Evolutionary conservation across 208 protist genomes (phyloP).

Genomic region (Trypanosoma avium): DNA sequence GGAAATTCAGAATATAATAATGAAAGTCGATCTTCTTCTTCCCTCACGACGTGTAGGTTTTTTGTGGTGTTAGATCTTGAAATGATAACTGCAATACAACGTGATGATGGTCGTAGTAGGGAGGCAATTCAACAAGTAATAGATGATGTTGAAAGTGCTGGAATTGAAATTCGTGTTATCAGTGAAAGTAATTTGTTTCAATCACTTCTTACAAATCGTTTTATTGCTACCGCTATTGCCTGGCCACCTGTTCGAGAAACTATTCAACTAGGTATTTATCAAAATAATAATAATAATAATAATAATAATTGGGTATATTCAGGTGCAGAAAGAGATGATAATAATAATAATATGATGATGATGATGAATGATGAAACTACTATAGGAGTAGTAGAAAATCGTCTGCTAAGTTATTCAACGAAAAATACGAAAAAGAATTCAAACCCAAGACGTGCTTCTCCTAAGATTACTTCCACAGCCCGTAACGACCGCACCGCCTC

Average conservation of each 20-base stretch:
- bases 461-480: background rate
- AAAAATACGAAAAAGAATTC: too few relatives aligned
- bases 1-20: too few relatives aligned
- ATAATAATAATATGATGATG: background rate
- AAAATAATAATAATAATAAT: background rate
- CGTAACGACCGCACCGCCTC: background rate
- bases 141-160: constrained; percentile 3
- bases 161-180: constrained; percentile 13
- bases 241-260: background rate
- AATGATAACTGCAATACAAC: constrained; percentile 29
- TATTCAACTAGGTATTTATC: too few relatives aligned
- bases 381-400: too few relatives aligned
- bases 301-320: background rate
- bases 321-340: background rate
- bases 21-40: too few relatives aligned
- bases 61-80: constrained; percentile 65
- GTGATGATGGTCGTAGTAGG: background rate
- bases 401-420: too few relatives aligned
- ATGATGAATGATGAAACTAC: too few relatives aligned
- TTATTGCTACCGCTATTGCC: constrained; percentile 10
- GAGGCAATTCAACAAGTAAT: constrained; percentile 2
- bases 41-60: too few relatives aligned
- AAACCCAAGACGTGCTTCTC: too few relatives aligned
- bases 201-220: constrained; percentile 27
- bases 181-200: constrained; percentile 26